Evolutionary conservation across 495 filamentous ascomycete genomes (phyloP).

Genomic region (Haplographium delicatum): DNA sequence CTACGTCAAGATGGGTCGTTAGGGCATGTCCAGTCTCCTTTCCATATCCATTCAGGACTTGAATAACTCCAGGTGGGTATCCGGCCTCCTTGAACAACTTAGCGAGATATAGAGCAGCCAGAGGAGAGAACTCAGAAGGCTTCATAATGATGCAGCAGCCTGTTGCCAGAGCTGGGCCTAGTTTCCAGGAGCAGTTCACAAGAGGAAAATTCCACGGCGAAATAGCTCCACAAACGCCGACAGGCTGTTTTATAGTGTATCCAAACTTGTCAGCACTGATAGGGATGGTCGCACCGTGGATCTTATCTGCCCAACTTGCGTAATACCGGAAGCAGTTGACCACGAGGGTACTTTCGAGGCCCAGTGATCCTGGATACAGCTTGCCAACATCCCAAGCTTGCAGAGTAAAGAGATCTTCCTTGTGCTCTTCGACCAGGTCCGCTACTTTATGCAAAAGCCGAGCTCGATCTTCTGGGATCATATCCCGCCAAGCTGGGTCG

Average conservation of each 20-base stretch:
- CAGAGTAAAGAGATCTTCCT: constrained; percentile 76
- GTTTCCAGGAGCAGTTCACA: constrained; percentile 90
- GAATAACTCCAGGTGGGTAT: constrained; percentile 89
- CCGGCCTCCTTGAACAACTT: constrained; percentile 82
- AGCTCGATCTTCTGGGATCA: constrained; percentile 71
- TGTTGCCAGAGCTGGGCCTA: constrained; percentile 82
- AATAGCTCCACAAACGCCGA: constrained; percentile 91
- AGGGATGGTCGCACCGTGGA: constrained; percentile 83
- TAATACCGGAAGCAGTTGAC: constrained; percentile 73
- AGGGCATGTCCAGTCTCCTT: constrained; percentile 72
- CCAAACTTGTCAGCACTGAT: constrained; percentile 76
- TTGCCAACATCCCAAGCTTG: constrained; percentile 98
- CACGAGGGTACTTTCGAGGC: constrained; percentile 72
- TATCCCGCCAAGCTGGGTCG: constrained; percentile 74
- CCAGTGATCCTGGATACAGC: constrained; percentile 68
- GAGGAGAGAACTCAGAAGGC: constrained; percentile 86
- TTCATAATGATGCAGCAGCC: constrained; percentile 89
- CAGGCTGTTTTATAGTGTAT: constrained; percentile 84
- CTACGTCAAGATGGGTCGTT: constrained; percentile 70
- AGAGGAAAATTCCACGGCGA: constrained; percentile 93
- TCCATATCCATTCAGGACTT: constrained; percentile 84
- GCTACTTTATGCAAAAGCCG: constrained; percentile 71
- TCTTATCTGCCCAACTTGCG: constrained; percentile 88
- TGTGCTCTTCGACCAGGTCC: constrained; percentile 67
- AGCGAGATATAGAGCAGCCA: constrained; percentile 79